Evolutionary conservation across 2,329 filamentous ascomycete species (phyloP).

Genomic region (Colletotrichum viniferum): DNA sequence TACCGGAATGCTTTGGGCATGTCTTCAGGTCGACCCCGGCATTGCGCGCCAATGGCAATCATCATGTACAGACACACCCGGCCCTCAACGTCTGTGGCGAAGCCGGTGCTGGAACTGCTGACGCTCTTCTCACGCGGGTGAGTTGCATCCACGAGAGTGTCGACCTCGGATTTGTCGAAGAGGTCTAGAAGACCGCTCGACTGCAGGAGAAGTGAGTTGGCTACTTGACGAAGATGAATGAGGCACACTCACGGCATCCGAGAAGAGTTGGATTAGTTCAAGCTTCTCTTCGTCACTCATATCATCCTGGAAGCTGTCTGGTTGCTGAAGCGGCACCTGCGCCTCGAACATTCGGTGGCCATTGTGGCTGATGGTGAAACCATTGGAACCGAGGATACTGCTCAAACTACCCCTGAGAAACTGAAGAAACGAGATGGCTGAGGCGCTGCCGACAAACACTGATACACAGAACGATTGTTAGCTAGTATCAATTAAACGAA

Average conservation of each 20-base stretch:
- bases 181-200: conserved; percentile 38
- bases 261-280: background rate
- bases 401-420: conserved; percentile 51
- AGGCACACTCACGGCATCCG: background rate
- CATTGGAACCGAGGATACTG: conserved; percentile 56
- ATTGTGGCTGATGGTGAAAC: conserved; percentile 55
- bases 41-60: conserved; percentile 59
- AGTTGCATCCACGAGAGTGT: background rate
- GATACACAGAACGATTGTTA: too few relatives aligned
- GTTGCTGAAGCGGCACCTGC: conserved; percentile 25
- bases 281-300: background rate
- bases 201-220: conserved; percentile 16
- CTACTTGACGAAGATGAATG: too few relatives aligned
- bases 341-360: conserved; percentile 59
- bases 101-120: background rate
- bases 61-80: conserved; percentile 39
- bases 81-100: background rate
- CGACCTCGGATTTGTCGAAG: conserved; percentile 24
- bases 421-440: conserved; percentile 60
- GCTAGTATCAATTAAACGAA: too few relatives aligned
- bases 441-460: conserved; percentile 56
- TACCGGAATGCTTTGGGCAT: conserved; percentile 32
- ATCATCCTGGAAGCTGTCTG: background rate
- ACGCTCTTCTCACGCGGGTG: background rate
- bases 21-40: conserved; percentile 14